A percentile compares a stretch with the other conserved stretches of the same genome.
Conservation (phyloP, 2,329 filamentous ascomycete genomes). For the Xylariaceae sp. region DNA sequence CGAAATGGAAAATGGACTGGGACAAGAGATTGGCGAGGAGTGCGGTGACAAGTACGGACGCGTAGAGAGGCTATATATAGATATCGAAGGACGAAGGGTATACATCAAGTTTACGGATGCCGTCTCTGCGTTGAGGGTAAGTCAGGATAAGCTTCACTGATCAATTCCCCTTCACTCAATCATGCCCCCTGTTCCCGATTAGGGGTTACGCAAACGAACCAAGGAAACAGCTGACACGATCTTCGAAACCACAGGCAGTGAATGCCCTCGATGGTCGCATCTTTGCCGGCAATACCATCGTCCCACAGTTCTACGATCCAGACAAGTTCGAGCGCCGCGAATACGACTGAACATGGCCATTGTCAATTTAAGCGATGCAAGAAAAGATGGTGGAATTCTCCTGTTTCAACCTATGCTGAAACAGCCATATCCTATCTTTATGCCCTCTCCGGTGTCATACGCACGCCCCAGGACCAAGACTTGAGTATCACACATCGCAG, state of each 20-base stretch:
- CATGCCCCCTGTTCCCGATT: too few species aligned
- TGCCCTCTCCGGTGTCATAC: too few species aligned
- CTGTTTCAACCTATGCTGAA: too few species aligned
- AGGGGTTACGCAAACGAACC: too few species aligned
- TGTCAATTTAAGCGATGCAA: background rate
- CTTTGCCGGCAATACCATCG: slow-evolving; percentile 44
- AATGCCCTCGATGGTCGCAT: slow-evolving; percentile 1
- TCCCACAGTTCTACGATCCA: slow-evolving; percentile 75
- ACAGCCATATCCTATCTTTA: too few species aligned
- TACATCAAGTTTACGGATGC: slow-evolving; percentile 91
- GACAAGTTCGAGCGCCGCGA: slow-evolving; percentile 75
- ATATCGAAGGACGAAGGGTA: slow-evolving; percentile 61
- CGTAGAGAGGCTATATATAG: slow-evolving; percentile 75
- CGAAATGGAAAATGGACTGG: slow-evolving; percentile 72
- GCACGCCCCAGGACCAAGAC: too few species aligned
- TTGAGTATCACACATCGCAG: too few species aligned
- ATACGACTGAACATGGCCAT: slow-evolving; percentile 31
- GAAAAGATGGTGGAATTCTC: too few species aligned
- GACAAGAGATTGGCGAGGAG: slow-evolving; percentile 94
- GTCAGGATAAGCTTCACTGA: slow-evolving; percentile 28
- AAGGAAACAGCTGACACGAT: slow-evolving; percentile 50
- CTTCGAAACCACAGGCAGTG: slow-evolving; percentile 46
- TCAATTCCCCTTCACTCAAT: too few species aligned
- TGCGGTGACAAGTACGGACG: slow-evolving; percentile 85
- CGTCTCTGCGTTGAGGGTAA: slow-evolving; percentile 77